Evolutionary conservation across 2,329 filamentous ascomycete species (phyloP).

Genomic region (Aspergillus eucalypticola): DNA sequence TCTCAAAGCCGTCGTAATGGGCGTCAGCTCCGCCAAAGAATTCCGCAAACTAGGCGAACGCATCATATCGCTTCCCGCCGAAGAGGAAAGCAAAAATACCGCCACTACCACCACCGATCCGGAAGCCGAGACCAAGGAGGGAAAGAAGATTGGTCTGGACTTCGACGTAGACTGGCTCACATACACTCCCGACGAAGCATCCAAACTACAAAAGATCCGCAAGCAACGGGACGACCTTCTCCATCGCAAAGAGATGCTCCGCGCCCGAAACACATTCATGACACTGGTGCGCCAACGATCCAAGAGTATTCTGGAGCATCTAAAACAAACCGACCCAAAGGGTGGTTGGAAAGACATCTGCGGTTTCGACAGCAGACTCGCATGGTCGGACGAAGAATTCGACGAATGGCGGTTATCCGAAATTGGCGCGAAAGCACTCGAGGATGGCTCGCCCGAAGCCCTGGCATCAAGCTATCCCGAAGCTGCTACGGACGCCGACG

Average conservation of each 20-base stretch:
- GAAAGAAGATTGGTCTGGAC: constrained; percentile 33
- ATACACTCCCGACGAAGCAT: constrained; percentile 42
- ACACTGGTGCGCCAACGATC: constrained; percentile 44
- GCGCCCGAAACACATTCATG: constrained; percentile 45
- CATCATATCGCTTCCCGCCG: constrained; percentile 37
- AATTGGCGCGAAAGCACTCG: constrained; percentile 41
- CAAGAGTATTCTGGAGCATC: constrained; percentile 44
- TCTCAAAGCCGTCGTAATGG: constrained; percentile 43
- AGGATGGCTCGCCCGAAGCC: constrained; percentile 39
- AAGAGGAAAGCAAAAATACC: constrained; percentile 13
- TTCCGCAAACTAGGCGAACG: constrained; percentile 45
- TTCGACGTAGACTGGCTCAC: constrained; percentile 30
- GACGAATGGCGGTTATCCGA: constrained; percentile 47
- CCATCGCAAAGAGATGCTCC: constrained; percentile 43
- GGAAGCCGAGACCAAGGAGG: constrained; percentile 18
- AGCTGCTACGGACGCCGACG: constrained; percentile 29
- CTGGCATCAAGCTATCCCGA: constrained; percentile 29
- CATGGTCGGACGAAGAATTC: constrained; percentile 52
- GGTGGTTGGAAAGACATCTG: constrained; percentile 51
- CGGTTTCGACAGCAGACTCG: constrained; percentile 49
- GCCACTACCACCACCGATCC: constrained; percentile 3
- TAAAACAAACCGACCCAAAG: constrained; percentile 49
- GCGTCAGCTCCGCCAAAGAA: constrained; percentile 40
- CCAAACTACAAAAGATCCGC: constrained; percentile 41
- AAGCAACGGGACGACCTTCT: constrained; percentile 36